A percentile compares a stretch with the other conserved stretches of the same genome.
Evolutionary conservation across 345 rosid genomes (phyloP).

Genomic region (Balakata baccata): DNA sequence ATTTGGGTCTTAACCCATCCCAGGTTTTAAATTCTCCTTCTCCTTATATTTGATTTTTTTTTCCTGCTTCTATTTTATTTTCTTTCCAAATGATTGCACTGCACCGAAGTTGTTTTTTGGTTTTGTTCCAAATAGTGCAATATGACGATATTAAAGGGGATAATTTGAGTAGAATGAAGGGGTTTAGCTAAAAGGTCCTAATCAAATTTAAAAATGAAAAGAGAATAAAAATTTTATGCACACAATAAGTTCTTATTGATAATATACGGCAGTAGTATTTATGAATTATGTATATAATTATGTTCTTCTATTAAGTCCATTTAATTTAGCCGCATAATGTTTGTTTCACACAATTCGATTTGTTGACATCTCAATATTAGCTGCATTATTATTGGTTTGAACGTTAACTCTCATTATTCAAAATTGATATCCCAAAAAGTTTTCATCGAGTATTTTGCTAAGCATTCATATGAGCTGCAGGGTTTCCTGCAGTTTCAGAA

Average conservation of each 20-base stretch:
- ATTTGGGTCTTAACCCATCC: conserved; percentile 70
- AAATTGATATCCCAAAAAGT: neutral
- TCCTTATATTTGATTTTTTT: neutral
- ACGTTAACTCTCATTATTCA: neutral
- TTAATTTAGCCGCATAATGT: neutral
- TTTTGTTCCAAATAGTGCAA: neutral
- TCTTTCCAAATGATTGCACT: neutral
- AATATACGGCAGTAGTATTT: neutral
- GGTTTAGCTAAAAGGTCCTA: neutral
- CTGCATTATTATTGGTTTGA: neutral
- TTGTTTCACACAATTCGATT: neutral
- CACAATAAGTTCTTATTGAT: neutral
- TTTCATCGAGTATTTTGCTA: neutral
- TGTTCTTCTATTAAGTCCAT: neutral
- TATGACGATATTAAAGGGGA: neutral
- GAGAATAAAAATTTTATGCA: neutral
- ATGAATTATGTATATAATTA: neutral
- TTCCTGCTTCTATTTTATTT: neutral
- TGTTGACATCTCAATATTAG: neutral
- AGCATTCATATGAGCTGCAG: conserved; percentile 1
- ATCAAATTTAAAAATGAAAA: neutral
- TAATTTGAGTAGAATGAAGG: neutral
- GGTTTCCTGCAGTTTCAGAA: neutral
- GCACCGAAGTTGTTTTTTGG: neutral
- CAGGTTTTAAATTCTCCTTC: conserved; percentile 48